A percentile compares a stretch with the other conserved stretches of the same genome.
phyloP scores from a whole-genome alignment of 2,329 filamentous ascomycete genomes.

The Xylariaceae sp. region DNA sequence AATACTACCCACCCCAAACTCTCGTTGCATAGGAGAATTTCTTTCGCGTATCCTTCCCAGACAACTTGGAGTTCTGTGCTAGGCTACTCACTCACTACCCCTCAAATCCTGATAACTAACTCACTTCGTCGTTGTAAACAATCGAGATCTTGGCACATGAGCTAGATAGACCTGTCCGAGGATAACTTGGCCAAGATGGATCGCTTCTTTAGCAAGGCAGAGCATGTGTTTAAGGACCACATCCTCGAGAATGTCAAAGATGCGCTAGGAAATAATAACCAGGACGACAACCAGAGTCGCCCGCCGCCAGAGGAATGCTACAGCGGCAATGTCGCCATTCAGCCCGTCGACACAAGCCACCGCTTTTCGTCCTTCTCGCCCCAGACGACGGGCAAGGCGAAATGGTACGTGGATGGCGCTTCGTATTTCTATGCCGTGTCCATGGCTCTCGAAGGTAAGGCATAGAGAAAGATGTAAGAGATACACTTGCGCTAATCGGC shows the following conservation, averaged over 20 bases:
- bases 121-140: no score
- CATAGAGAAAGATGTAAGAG: slow-evolving; percentile 4
- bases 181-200: slow-evolving; percentile 29
- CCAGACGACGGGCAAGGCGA: slow-evolving; percentile 65
- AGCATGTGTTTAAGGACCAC: slow-evolving; percentile 32
- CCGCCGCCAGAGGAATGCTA: background rate
- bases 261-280: slow-evolving; percentile 34
- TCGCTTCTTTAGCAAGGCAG: slow-evolving; percentile 40
- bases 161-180: background rate
- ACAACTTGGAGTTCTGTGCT: no score
- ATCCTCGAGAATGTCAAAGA: slow-evolving; percentile 26
- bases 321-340: slow-evolving; percentile 19
- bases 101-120: no score
- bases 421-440: slow-evolving; percentile 84
- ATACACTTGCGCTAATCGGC: no score
- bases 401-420: slow-evolving; percentile 85
- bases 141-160: background rate
- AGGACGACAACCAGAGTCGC: slow-evolving; percentile 18
- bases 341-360: slow-evolving; percentile 38
- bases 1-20: no score
- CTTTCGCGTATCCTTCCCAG: no score
- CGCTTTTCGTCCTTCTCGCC: slow-evolving; percentile 67
- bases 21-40: no score
- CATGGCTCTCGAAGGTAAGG: slow-evolving; percentile 61
- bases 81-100: no score